These are phyloP conservation scores for Cyberlindnera euphorbiiphila DNA, from an alignment of 805 yeast species.

Conservation along the genomic window DNA sequence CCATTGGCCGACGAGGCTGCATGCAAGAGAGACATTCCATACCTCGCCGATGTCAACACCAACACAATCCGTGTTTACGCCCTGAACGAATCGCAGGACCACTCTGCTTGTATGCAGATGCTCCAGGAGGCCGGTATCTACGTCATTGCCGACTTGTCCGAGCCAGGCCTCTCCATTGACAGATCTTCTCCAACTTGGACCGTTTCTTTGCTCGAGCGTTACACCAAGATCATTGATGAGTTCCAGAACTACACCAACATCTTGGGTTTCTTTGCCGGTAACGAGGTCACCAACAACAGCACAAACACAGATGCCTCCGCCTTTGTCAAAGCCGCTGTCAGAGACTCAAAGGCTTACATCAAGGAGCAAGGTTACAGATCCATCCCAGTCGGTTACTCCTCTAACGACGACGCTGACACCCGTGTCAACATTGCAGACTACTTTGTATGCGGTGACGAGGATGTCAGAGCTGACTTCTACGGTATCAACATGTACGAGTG, in stretches of 20 bases:
- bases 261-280: constrained; percentile 83
- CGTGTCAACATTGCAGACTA: constrained; percentile 69
- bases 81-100: constrained; percentile 59
- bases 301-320: constrained; percentile 74
- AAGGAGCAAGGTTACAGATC: constrained; percentile 54
- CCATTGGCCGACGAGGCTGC: constrained; percentile 61
- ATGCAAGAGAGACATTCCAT: constrained; percentile 74
- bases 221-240: constrained; percentile 63
- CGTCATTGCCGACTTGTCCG: constrained; percentile 73
- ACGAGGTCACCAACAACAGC: constrained; percentile 69
- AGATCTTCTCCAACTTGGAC: constrained; percentile 64
- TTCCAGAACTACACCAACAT: constrained; percentile 69
- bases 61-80: constrained; percentile 78
- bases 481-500: constrained; percentile 90
- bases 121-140: constrained; percentile 74
- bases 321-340: constrained; percentile 76
- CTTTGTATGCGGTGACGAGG: constrained; percentile 69
- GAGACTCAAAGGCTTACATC: constrained; percentile 73
- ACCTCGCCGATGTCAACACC: constrained; percentile 55
- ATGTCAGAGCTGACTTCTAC: constrained; percentile 70
- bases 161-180: constrained; percentile 60
- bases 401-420: constrained; percentile 68
- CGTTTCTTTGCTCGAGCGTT: constrained; percentile 58
- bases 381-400: constrained; percentile 80
- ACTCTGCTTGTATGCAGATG: constrained; percentile 61